Evolutionary conservation across 257 asterid genomes (phyloP).

Genomic region (Avicennia marina): DNA sequence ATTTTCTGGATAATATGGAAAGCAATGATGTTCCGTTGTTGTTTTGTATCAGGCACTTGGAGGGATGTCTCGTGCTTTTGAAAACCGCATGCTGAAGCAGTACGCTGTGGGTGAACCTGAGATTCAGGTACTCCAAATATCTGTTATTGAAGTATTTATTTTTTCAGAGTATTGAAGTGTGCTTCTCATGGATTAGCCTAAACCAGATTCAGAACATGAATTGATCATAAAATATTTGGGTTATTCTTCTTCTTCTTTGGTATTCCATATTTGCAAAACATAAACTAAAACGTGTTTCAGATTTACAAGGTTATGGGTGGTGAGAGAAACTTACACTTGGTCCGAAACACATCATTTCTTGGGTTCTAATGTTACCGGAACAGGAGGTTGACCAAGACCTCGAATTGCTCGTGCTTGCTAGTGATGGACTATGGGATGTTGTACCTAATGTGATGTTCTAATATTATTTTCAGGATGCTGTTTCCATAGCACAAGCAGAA

Average conservation of each 20-base stretch:
- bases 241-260: too few relatives aligned
- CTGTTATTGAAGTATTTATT: too few relatives aligned
- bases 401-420: conserved; percentile 88
- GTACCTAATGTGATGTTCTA: conserved; percentile 75
- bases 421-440: conserved; percentile 98
- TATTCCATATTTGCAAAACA: neutral
- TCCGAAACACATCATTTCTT: neutral
- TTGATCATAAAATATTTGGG: neutral
- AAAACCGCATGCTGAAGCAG: conserved; percentile 95
- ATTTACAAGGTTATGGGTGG: neutral
- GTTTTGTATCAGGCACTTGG: conserved; percentile 89
- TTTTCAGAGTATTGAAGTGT: neutral
- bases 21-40: neutral
- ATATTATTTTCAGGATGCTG: conserved; percentile 67
- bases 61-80: conserved; percentile 99
- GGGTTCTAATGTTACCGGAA: conserved; percentile 57
- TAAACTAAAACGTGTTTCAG: neutral
- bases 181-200: conserved; percentile 1
- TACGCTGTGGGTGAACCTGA: conserved; percentile 97
- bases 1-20: conserved; percentile 8
- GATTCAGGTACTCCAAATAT: conserved; percentile 93
- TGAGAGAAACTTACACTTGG: neutral
- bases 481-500: conserved; percentile 67
- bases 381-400: conserved; percentile 76
- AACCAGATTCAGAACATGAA: too few relatives aligned